Percentiles rank a stretch among this genome's conserved stretches.
phyloP scores from a whole-genome alignment of 176 grass and related monocot species.

The Triticum monococcum region DNA sequence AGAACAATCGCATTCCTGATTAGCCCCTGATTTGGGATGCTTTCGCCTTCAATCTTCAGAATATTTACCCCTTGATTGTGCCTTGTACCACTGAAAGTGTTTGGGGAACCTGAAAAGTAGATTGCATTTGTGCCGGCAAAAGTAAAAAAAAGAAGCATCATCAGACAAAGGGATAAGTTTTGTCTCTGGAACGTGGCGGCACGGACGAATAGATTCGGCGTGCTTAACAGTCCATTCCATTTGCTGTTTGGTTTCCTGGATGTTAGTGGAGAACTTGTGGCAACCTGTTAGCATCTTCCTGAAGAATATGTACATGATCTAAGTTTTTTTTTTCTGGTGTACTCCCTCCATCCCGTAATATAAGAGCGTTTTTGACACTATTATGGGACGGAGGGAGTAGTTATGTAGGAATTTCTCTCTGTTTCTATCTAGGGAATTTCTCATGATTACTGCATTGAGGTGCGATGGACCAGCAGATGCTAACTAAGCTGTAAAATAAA shows the following conservation, averaged over 20 bases:
- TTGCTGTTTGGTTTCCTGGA: background rate
- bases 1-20: background rate
- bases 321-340: background rate
- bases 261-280: background rate
- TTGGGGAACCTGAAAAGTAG: background rate
- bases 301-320: background rate
- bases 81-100: background rate
- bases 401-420: background rate
- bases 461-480: background rate
- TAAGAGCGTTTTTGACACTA: no score
- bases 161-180: background rate
- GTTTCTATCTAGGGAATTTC: background rate
- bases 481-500: conserved; percentile 1
- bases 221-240: background rate
- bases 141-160: background rate
- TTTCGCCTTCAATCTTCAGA: background rate
- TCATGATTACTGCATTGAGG: background rate
- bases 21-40: background rate
- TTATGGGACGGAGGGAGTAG: background rate
- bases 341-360: no score
- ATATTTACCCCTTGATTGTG: background rate
- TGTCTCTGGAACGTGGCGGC: background rate
- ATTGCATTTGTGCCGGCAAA: background rate
- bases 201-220: background rate
- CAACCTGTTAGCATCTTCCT: background rate